Evolutionary conservation across 176 grass and related monocot genomes (phyloP).

Genomic region (Elaeis guineensis): DNA sequence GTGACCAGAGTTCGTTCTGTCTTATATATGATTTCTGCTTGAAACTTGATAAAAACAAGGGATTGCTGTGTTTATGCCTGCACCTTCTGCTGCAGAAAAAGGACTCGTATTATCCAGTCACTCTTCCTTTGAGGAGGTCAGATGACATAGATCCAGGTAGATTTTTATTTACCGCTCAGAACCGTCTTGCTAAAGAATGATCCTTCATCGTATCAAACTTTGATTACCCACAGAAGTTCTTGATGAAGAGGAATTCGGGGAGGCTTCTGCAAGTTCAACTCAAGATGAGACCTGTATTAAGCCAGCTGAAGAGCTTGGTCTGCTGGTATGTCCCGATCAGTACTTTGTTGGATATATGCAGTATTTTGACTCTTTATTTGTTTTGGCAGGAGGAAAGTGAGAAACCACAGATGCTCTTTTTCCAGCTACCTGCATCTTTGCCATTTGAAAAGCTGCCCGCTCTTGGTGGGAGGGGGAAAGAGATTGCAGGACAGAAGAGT

Average conservation of each 20-base stretch:
- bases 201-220: neutral
- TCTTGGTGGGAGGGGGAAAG: conserved; percentile 39
- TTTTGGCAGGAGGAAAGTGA: conserved; percentile 25
- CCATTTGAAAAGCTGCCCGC: conserved; percentile 15
- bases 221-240: conserved; percentile 6
- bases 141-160: neutral
- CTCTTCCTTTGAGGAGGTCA: no score
- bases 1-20: neutral
- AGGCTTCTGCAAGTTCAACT: conserved; percentile 41
- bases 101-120: neutral
- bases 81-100: conserved; percentile 10
- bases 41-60: conserved; percentile 3
- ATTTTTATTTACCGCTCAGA: conserved; percentile 11
- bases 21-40: conserved; percentile 8
- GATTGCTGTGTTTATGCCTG: conserved; percentile 5
- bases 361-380: conserved; percentile 11
- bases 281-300: conserved; percentile 33
- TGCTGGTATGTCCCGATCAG: conserved; percentile 33
- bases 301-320: conserved; percentile 52
- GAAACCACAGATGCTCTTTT: conserved; percentile 50
- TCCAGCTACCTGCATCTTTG: conserved; percentile 60
- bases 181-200: conserved; percentile 14
- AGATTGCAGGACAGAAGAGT: conserved; percentile 14
- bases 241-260: conserved; percentile 30
- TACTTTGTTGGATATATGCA: conserved; percentile 1